Evolutionary conservation across 192 early-diverging fungal genomes (phyloP).

Genomic region (Coemansia sp.): DNA sequence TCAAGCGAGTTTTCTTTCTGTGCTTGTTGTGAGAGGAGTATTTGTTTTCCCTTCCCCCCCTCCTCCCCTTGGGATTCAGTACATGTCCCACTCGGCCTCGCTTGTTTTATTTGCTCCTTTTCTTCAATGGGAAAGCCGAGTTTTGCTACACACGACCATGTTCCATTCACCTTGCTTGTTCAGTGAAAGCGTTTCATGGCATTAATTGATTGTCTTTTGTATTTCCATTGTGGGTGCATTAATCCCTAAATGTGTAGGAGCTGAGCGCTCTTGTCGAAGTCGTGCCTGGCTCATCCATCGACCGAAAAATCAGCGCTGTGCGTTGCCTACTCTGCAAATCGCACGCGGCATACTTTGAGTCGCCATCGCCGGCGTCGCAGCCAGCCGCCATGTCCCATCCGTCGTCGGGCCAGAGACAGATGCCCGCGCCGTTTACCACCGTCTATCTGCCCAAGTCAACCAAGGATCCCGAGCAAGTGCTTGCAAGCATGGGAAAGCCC

Average conservation of each 20-base stretch:
- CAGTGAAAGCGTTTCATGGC: background rate
- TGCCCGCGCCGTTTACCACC: conserved; percentile 25
- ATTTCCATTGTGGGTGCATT: background rate
- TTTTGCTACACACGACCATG: too few species aligned
- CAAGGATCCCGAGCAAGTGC: conserved; percentile 18
- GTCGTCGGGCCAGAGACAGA: conserved; percentile 7
- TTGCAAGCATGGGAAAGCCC: conserved; percentile 14
- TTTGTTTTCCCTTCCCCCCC: too few species aligned
- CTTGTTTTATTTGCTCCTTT: too few species aligned
- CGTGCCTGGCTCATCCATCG: conserved; percentile 49
- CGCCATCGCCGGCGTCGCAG: conserved; percentile 1
- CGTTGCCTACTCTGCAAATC: conserved; percentile 49
- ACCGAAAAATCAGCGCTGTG: conserved; percentile 48
- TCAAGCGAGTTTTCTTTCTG: background rate
- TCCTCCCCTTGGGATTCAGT: too few species aligned
- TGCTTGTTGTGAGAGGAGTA: too few species aligned
- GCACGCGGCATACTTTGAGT: conserved; percentile 34
- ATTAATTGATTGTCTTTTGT: background rate
- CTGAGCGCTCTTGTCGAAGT: conserved; percentile 39
- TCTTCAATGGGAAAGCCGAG: too few species aligned
- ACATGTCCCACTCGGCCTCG: too few species aligned
- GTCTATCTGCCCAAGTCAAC: conserved; percentile 30
- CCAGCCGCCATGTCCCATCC: background rate
- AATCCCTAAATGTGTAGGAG: conserved; percentile 19
- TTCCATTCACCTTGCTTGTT: background rate